A percentile compares a stretch with the other conserved stretches of the same genome.
Evolutionary conservation across 2,329 filamentous ascomycete species (phyloP).

Genomic region (Colletotrichum sp.): DNA sequence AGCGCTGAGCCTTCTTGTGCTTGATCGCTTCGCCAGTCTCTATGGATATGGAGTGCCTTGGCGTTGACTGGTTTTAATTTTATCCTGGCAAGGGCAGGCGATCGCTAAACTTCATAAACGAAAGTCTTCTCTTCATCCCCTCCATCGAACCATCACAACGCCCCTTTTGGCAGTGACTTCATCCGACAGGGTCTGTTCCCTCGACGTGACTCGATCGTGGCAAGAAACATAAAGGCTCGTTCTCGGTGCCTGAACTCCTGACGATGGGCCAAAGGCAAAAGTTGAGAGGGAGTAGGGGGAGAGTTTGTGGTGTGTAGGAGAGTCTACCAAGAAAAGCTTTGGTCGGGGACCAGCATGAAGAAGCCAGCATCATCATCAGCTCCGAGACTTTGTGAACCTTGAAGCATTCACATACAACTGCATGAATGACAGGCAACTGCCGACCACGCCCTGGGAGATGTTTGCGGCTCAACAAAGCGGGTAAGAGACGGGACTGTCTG

Average conservation of each 20-base stretch:
- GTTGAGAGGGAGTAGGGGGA: background rate
- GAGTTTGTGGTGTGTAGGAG: conserved; percentile 5
- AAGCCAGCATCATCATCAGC: background rate
- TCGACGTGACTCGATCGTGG: background rate
- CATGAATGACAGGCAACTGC: conserved; percentile 3
- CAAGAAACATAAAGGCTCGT: background rate
- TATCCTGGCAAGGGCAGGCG: background rate
- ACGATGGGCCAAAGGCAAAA: background rate
- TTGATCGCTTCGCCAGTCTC: background rate
- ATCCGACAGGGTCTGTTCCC: background rate
- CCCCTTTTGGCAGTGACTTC: background rate
- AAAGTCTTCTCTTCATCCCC: background rate
- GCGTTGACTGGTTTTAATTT: background rate
- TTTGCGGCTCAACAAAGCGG: background rate
- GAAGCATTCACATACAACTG: background rate
- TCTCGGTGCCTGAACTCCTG: background rate
- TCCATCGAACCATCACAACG: background rate
- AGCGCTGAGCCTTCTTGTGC: background rate
- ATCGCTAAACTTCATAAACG: background rate
- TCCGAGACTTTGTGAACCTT: background rate
- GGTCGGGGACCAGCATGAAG: conserved; percentile 2
- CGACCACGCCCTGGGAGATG: background rate
- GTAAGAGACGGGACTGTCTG: background rate
- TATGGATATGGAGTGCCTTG: background rate
- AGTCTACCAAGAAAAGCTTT: background rate